Evolutionary conservation across 495 filamentous ascomycete genomes (phyloP).

Genomic region (Podospora conica): DNA sequence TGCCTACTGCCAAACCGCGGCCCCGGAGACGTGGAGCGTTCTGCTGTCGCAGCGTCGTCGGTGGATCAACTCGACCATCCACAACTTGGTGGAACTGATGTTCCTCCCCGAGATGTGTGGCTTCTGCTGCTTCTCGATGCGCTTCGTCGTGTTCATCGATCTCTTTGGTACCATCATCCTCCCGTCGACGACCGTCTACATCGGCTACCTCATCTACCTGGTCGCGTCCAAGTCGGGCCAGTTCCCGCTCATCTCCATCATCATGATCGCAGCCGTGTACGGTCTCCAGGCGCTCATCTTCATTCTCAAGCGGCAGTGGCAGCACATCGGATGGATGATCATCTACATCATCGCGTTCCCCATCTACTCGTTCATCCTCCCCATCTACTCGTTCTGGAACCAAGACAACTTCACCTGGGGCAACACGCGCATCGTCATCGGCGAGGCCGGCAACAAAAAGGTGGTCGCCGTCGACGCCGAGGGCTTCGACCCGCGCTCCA

Average conservation of each 20-base stretch:
- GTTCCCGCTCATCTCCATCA: slow-evolving; percentile 79
- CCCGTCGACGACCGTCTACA: slow-evolving; percentile 82
- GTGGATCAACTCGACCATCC: slow-evolving; percentile 98
- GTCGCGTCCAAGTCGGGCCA: slow-evolving; percentile 65
- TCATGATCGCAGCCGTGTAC: slow-evolving; percentile 85
- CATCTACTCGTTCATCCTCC: slow-evolving; percentile 85
- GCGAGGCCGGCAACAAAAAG: slow-evolving; percentile 84
- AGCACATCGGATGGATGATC: slow-evolving; percentile 98
- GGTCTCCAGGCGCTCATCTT: slow-evolving; percentile 95
- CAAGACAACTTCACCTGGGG: slow-evolving; percentile 98
- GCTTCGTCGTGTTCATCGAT: slow-evolving; percentile 94
- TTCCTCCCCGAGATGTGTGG: slow-evolving; percentile 87
- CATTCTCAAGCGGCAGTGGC: slow-evolving; percentile 93
- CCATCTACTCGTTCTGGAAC: slow-evolving; percentile 98
- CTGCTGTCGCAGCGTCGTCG: slow-evolving; percentile 89
- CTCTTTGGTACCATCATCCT: slow-evolving; percentile 89
- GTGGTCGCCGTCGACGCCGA: slow-evolving; percentile 83
- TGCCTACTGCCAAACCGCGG: slow-evolving; percentile 86
- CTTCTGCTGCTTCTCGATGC: slow-evolving; percentile 99
- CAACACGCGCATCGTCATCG: slow-evolving; percentile 94
- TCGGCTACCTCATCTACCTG: slow-evolving; percentile 82
- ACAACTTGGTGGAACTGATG: slow-evolving; percentile 88
- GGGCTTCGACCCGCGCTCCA: slow-evolving; percentile 80
- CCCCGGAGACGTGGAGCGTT: slow-evolving; percentile 88
- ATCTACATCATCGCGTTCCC: slow-evolving; percentile 94